A percentile compares a stretch with the other conserved stretches of the same genome.
phyloP scores from a whole-genome alignment of 139 green algal genomes.

The Tetraselmis chui region DNA sequence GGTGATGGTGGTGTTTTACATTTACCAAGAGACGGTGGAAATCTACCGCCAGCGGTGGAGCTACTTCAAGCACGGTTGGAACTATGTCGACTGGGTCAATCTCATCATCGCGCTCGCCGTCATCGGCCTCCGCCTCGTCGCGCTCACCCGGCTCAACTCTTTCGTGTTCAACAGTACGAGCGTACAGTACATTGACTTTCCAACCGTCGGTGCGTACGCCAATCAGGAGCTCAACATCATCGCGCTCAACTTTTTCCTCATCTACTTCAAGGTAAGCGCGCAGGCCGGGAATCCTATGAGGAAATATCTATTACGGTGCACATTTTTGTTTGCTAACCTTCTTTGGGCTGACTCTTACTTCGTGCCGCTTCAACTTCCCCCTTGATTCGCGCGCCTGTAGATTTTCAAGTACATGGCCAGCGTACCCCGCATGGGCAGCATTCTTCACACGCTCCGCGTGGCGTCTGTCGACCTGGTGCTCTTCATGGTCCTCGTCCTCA shows the following conservation, averaged over 20 bases:
- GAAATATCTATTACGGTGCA: too few relatives aligned
- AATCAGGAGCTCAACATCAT: constrained; percentile 25
- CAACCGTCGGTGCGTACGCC: constrained; percentile 9
- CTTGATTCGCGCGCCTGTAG: too few relatives aligned
- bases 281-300: background rate
- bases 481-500: constrained; percentile 22
- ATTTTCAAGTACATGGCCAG: constrained; percentile 14
- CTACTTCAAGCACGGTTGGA: constrained; percentile 23
- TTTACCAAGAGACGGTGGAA: constrained; percentile 16
- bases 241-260: constrained; percentile 33
- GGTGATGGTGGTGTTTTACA: constrained; percentile 22
- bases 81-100: constrained; percentile 28
- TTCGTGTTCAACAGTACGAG: constrained; percentile 12
- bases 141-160: background rate
- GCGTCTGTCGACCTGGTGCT: constrained; percentile 21
- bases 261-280: constrained; percentile 30
- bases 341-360: too few relatives aligned
- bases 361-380: too few relatives aligned
- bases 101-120: constrained; percentile 28
- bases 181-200: constrained; percentile 28
- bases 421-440: constrained; percentile 28
- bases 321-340: too few relatives aligned
- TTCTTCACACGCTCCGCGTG: constrained; percentile 19
- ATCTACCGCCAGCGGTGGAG: constrained; percentile 1
- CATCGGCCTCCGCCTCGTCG: constrained; percentile 12